Evolutionary conservation across 2,329 filamentous ascomycete species (phyloP), one percentile per base, ranked within the genome.

Genomic region (Nothophoma quercina): DNA sequence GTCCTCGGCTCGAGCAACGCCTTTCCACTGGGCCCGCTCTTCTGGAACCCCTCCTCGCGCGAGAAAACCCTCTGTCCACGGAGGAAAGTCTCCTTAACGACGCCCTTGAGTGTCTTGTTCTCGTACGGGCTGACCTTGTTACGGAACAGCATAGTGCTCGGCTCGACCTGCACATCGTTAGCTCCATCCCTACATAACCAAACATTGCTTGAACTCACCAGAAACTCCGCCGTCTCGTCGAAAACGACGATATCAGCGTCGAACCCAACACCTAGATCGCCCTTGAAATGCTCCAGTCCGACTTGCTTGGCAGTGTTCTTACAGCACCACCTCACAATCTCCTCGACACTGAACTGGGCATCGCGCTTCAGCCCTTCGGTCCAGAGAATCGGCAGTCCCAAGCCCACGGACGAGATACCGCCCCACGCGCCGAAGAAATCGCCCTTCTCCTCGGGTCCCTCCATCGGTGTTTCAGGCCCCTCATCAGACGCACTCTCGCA

Each of bases 401-500:
- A 84, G 0, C 95, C 95, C 15, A 99, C 93, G 4, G 90, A 95
- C 4, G 90, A 93, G 68, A 99, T 96, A 12, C 95, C 95, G 46
- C 95, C 95, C 95, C 95, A 99, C 1, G 93, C 93, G 4, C 89
- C 86, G 77, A 98, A 95, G 82, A 99, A 98, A 77, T 98, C 91
- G 29, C 95, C 95, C 32, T 73, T 73, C 19, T 76, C 74, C 18
- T 78, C 75, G 29, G 75, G 70, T 1, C 75, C 67, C 8, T 77
- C 72, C 51, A 55, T 55, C 7, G 50, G 50, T 19, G 71, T 70
- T 5, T 72, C 67, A 16, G 60, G 48, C 65, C 71, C 26, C 44
- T 55, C 60, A 34, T 68, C 68, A 36, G 60, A 65, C 1, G 18
- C 34, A 28, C 58, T 63, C 1, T 75, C 65, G 54, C 74, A 74